A percentile compares a stretch with the other conserved stretches of the same genome.
Evolutionary conservation across 2,329 filamentous ascomycete genomes (phyloP).

Genomic region (Fusarium sp.): DNA sequence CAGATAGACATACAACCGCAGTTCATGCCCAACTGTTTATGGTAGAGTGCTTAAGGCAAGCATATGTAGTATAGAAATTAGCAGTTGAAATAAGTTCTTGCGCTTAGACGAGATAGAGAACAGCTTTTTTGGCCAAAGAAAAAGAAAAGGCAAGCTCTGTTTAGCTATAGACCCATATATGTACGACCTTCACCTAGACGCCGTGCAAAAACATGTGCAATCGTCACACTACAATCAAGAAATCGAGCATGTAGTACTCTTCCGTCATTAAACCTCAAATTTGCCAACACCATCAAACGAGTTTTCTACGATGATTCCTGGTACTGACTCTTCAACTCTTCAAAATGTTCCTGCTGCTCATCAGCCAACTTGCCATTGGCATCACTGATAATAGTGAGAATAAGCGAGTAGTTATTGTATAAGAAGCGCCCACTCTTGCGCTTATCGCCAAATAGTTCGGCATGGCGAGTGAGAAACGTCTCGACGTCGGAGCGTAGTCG

Average conservation of each 20-base stretch:
- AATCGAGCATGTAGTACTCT: slow-evolving; percentile 15
- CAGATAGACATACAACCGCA: slow-evolving; percentile 20
- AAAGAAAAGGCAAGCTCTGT: slow-evolving; percentile 20
- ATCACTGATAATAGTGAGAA: slow-evolving; percentile 92
- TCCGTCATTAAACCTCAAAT: slow-evolving; percentile 5
- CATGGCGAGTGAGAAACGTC: slow-evolving; percentile 81
- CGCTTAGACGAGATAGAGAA: slow-evolving; percentile 18
- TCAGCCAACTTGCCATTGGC: slow-evolving; percentile 76
- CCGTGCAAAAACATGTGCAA: slow-evolving; percentile 41
- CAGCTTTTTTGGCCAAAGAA: slow-evolving; percentile 7
- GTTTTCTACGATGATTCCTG: slow-evolving; percentile 56
- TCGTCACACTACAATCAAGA: slow-evolving; percentile 31
- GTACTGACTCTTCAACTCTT: slow-evolving; percentile 70
- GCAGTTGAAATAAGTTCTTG: slow-evolving; percentile 5
- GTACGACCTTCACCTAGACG: slow-evolving; percentile 40
- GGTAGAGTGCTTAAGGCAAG: not conserved
- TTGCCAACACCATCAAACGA: not conserved
- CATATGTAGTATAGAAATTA: slow-evolving; percentile 17
- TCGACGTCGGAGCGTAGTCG: slow-evolving; percentile 86
- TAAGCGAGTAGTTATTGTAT: slow-evolving; percentile 94
- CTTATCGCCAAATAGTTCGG: slow-evolving; percentile 79
- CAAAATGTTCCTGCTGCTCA: slow-evolving; percentile 83
- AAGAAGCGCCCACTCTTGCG: slow-evolving; percentile 89
- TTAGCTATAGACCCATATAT: slow-evolving; percentile 28
- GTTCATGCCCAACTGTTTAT: not conserved